Percentiles rank a stretch among this genome's conserved stretches.
Conservation (phyloP, 257 asterid species). For the Scutellaria baicalensis region DNA sequence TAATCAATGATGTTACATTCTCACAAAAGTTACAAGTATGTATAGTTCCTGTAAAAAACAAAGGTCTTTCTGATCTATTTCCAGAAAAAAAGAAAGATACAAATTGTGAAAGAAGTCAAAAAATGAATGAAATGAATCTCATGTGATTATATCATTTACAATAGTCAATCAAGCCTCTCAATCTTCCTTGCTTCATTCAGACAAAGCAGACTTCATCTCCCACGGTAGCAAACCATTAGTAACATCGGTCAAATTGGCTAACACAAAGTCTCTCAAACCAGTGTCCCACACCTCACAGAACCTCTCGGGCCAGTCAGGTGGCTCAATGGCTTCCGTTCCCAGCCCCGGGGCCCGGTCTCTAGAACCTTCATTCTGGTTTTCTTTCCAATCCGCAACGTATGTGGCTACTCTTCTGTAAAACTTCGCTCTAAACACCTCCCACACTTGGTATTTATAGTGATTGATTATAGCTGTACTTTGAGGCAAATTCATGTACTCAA, state of each 20-base stretch:
- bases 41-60: not conserved
- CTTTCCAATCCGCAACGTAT: slow-evolving; percentile 84
- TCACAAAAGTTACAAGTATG: not conserved
- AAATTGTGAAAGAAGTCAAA: slow-evolving; percentile 10
- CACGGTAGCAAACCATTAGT: slow-evolving; percentile 71
- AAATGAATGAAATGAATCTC: slow-evolving; percentile 16
- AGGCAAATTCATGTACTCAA: slow-evolving; percentile 57
- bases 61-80: not conserved
- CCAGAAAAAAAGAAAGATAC: not conserved
- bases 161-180: not conserved
- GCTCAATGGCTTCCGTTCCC: slow-evolving; percentile 96
- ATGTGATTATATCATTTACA: slow-evolving; percentile 23
- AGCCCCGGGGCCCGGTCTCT: slow-evolving; percentile 94
- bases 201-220: slow-evolving; percentile 36
- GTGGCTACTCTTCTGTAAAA: slow-evolving; percentile 92
- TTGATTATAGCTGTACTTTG: slow-evolving; percentile 57
- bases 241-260: slow-evolving; percentile 54
- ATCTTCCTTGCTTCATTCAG: not conserved
- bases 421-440: slow-evolving; percentile 87
- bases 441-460: slow-evolving; percentile 91
- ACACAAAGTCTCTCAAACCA: slow-evolving; percentile 72
- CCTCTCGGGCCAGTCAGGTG: slow-evolving; percentile 72
- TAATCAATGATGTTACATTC: slow-evolving; percentile 11
- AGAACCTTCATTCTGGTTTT: slow-evolving; percentile 89
- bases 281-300: slow-evolving; percentile 96